Conservation (phyloP, 1,284 basidiomycete species). For the Apiotrichum laibachii region DNA sequence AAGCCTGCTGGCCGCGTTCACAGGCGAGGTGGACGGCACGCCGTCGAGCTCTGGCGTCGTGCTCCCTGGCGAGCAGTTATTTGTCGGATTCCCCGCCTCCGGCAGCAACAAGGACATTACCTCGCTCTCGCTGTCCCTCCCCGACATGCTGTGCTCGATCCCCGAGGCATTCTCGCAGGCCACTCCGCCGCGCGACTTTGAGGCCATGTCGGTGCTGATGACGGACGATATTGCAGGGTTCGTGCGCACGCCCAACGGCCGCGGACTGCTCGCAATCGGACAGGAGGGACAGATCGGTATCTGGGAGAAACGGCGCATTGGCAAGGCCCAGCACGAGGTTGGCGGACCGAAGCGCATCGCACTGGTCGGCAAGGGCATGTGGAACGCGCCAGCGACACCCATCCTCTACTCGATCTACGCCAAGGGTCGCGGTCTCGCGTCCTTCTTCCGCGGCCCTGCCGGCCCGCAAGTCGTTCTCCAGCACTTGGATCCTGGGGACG, state of each 20-base stretch:
- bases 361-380: slow-evolving; percentile 43
- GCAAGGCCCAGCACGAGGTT: slow-evolving; percentile 22
- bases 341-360: slow-evolving; percentile 10
- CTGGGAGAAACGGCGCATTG: slow-evolving; percentile 43
- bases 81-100: slow-evolving; percentile 24
- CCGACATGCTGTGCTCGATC: slow-evolving; percentile 25
- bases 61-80: slow-evolving; percentile 60
- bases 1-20: slow-evolving; percentile 65
- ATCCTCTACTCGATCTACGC: slow-evolving; percentile 41
- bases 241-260: slow-evolving; percentile 50
- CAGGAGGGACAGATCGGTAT: slow-evolving; percentile 38
- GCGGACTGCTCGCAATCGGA: slow-evolving; percentile 42
- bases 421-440: slow-evolving; percentile 47
- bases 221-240: slow-evolving; percentile 32
- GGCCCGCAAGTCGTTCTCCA: slow-evolving; percentile 34
- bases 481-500: slow-evolving; percentile 37
- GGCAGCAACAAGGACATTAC: slow-evolving; percentile 11
- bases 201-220: slow-evolving; percentile 30
- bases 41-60: slow-evolving; percentile 59
- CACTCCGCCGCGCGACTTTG: slow-evolving; percentile 11
- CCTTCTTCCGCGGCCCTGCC: slow-evolving; percentile 24
- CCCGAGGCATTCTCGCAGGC: slow-evolving; percentile 13
- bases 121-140: slow-evolving; percentile 21
- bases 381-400: slow-evolving; percentile 23
- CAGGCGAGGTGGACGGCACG: background rate